phyloP scores from a whole-genome alignment of 139 green algal species.

The Micromonas commoda region DNA sequence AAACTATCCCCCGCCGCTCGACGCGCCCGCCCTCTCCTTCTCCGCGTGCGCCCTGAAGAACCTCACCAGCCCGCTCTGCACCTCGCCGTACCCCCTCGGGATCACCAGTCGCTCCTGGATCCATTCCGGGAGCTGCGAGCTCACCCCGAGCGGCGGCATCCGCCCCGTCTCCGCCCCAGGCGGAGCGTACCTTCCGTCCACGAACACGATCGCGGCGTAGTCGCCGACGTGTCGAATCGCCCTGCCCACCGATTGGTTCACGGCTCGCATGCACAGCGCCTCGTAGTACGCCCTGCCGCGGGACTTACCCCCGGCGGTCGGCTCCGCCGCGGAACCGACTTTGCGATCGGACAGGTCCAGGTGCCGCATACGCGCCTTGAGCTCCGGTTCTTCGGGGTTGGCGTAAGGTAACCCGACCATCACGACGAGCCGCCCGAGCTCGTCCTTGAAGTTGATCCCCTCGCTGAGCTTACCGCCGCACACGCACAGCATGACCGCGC shows the following conservation, averaged over 20 bases:
- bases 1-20: too few species aligned
- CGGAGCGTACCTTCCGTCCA: constrained; percentile 76
- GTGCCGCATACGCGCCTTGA: constrained; percentile 77
- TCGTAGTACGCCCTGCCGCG: constrained; percentile 73
- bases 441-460: constrained; percentile 98
- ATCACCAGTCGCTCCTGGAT: too few species aligned
- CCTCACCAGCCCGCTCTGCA: too few species aligned
- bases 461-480: constrained; percentile 92
- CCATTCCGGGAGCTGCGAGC: constrained; percentile 65
- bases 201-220: constrained; percentile 82
- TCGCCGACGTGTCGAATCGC: constrained; percentile 66
- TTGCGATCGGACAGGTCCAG: constrained; percentile 49
- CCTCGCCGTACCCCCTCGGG: too few species aligned
- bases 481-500: constrained; percentile 85
- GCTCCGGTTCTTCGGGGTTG: constrained; percentile 81
- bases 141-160: neutral
- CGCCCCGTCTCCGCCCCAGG: too few species aligned
- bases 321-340: neutral
- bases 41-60: too few species aligned
- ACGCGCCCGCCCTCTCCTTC: too few species aligned
- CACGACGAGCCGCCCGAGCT: constrained; percentile 81
- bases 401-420: constrained; percentile 92
- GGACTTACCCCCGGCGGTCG: neutral
- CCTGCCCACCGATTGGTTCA: constrained; percentile 90
- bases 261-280: constrained; percentile 77